Percentiles rank a stretch among this genome's conserved stretches.
phyloP scores from a whole-genome alignment of 2,329 filamentous ascomycete genomes.

The Monosporascus sp. region DNA sequence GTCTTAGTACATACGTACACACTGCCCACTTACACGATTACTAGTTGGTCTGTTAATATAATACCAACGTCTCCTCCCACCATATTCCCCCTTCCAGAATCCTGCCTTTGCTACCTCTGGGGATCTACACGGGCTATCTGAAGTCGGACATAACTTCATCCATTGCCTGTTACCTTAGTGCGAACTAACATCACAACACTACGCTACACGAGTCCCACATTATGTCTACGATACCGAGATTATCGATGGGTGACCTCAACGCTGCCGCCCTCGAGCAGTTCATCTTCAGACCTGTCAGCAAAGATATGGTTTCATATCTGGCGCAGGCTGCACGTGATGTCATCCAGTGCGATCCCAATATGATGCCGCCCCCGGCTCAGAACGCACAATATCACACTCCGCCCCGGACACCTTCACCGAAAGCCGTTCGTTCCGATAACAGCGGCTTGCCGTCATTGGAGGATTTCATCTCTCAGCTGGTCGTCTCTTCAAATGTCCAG shows the following conservation, averaged over 20 bases:
- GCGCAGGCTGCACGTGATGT: slow-evolving; percentile 69
- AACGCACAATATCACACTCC: slow-evolving; percentile 41
- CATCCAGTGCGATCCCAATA: slow-evolving; percentile 67
- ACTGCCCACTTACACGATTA: slow-evolving; percentile 2
- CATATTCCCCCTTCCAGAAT: slow-evolving; percentile 16
- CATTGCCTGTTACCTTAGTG: slow-evolving; percentile 1
- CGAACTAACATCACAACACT: slow-evolving; percentile 8
- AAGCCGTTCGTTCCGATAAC: slow-evolving; percentile 39
- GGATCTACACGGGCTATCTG: not conserved
- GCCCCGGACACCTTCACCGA: slow-evolving; percentile 42
- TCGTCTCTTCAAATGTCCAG: slow-evolving; percentile 91
- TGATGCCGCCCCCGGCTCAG: slow-evolving; percentile 42
- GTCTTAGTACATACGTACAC: slow-evolving; percentile 5
- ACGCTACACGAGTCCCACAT: slow-evolving; percentile 21
- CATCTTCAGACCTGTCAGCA: slow-evolving; percentile 68
- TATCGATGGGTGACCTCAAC: slow-evolving; percentile 56
- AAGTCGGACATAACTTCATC: slow-evolving; percentile 2
- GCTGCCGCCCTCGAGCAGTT: slow-evolving; percentile 73
- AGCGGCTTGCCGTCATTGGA: slow-evolving; percentile 71
- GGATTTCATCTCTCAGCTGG: slow-evolving; percentile 85
- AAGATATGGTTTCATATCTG: slow-evolving; percentile 73
- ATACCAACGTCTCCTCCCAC: slow-evolving; percentile 18
- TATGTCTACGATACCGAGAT: slow-evolving; percentile 43
- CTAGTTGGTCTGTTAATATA: slow-evolving; percentile 19
- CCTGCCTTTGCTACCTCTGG: slow-evolving; percentile 11